A percentile compares a stretch with the other conserved stretches of the same genome.
Conservation (phyloP, 345 rosid genomes). For the Boechera stricta region DNA sequence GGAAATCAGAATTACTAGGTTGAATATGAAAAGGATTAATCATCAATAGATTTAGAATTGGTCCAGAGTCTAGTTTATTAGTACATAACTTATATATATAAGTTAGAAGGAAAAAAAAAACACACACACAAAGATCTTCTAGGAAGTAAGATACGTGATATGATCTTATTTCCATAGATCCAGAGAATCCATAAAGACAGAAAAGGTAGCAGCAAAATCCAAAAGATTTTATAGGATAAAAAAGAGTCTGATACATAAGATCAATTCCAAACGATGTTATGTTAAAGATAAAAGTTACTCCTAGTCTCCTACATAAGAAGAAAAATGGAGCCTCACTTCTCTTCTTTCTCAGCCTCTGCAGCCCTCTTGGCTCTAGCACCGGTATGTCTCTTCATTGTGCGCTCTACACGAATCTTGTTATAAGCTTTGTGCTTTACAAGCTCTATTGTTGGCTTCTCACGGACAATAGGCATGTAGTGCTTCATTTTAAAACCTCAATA, state of each 20-base stretch:
- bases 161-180: not conserved
- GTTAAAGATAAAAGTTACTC: not conserved
- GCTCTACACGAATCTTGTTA: conserved; percentile 68
- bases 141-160: not conserved
- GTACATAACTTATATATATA: too few relatives aligned
- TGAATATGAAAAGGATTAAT: too few relatives aligned
- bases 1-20: not conserved
- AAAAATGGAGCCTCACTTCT: conserved; percentile 52
- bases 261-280: not conserved
- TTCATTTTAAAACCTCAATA: not conserved
- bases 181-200: not conserved
- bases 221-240: not conserved
- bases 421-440: conserved; percentile 79
- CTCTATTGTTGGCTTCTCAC: conserved; percentile 68
- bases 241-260: conserved; percentile 25
- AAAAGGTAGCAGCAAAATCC: conserved; percentile 4
- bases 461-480: conserved; percentile 62
- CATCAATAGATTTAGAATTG: not conserved
- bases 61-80: not conserved
- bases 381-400: conserved; percentile 57
- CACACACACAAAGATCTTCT: too few relatives aligned
- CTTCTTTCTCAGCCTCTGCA: conserved; percentile 88
- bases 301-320: not conserved
- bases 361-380: conserved; percentile 84
- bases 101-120: too few relatives aligned